These are phyloP conservation scores for Epichloe elymi DNA, from an alignment of 2,329 filamentous ascomycete species.

Conservation along the genomic window DNA sequence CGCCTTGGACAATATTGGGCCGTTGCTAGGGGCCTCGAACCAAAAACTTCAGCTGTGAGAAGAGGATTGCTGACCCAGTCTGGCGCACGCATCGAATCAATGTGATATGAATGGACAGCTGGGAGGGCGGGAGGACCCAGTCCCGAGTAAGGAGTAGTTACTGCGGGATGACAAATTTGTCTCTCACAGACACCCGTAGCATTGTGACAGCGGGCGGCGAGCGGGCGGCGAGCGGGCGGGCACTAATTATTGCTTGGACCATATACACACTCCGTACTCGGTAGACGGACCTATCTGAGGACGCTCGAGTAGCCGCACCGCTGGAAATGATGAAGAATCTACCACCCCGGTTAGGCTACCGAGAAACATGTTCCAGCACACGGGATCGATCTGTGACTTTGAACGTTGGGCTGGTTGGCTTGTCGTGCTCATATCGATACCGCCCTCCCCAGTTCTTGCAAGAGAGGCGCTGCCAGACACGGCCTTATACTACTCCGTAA, in stretches of 20 bases:
- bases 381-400: background rate
- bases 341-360: conserved; percentile 1
- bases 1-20: no score
- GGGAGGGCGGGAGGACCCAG: background rate
- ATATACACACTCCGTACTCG: background rate
- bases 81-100: background rate
- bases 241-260: background rate
- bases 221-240: background rate
- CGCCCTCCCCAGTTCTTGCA: background rate
- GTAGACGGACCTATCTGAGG: background rate
- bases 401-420: background rate
- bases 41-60: no score
- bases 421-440: background rate
- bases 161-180: background rate
- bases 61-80: background rate
- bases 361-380: conserved; percentile 3
- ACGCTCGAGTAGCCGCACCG: background rate
- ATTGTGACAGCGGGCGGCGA: background rate
- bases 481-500: background rate
- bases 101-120: background rate
- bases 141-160: no score
- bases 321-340: conserved; percentile 4
- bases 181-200: background rate
- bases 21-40: no score
- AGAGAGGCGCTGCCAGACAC: background rate